Conservation (phyloP, 139 green algal species). For the Limnomonas spitsbergensis region DNA sequence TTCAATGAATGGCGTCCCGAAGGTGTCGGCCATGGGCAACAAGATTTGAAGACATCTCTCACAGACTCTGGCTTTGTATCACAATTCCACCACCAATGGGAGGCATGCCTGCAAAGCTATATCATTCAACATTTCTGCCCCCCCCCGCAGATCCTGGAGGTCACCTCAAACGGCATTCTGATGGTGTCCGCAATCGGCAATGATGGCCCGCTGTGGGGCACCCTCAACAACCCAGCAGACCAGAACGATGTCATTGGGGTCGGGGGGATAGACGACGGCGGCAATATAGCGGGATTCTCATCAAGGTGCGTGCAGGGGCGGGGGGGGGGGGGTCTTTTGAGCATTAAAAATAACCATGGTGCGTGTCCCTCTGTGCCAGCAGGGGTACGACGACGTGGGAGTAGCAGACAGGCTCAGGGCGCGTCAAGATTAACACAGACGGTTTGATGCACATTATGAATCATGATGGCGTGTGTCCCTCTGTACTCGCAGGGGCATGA, state of each 20-base stretch:
- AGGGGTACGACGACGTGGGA: slow-evolving; percentile 96
- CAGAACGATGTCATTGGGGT: slow-evolving; percentile 96
- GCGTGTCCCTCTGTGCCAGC: slow-evolving; percentile 71
- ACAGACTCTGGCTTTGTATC: no score
- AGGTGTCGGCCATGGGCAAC: no score
- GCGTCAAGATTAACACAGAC: slow-evolving; percentile 92
- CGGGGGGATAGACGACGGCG: slow-evolving; percentile 86
- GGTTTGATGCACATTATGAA: no score
- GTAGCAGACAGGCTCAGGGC: slow-evolving; percentile 73
- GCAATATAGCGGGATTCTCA: slow-evolving; percentile 89
- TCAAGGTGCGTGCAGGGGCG: slow-evolving; percentile 33
- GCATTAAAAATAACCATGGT: no score
- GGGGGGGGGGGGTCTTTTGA: no score
- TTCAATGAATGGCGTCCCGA: no score
- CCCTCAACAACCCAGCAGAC: slow-evolving; percentile 99
- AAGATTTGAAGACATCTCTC: no score
- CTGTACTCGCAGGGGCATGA: slow-evolving; percentile 90
- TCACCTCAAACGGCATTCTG: slow-evolving; percentile 89
- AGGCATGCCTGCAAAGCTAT: no score
- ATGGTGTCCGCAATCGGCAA: slow-evolving; percentile 95
- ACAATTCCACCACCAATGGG: no score
- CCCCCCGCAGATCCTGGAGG: slow-evolving; percentile 66
- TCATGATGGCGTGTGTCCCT: no score
- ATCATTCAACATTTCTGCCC: no score
- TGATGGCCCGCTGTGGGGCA: slow-evolving; percentile 95